Base-by-base conservation (phyloP, 305 asterid genomes). In the Fraxinus baroniana region DNA sequence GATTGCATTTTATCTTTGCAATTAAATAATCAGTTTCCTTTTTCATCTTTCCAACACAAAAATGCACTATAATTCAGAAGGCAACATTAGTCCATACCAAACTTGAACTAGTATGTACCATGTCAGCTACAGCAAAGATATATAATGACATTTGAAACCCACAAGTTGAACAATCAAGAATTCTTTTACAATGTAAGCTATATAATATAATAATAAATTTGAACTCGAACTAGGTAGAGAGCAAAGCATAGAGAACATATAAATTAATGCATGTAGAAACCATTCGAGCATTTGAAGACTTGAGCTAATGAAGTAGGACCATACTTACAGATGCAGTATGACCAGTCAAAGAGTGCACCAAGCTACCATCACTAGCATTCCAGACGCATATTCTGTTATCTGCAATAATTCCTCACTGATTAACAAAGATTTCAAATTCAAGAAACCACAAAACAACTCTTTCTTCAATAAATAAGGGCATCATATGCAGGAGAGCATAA, bases 321-420 rank as follows among this genome's bases (percentile, higher is more conserved):
- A 81, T 76, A 89, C 98, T 85, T 93, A 95, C 99, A 83, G 98
- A 94, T 79, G 93, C 93, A 57, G 91, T 86, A 85, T 96, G 99
- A 84, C 98, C 99, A 77, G 97, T 92, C 94, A 96, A 88, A 84
- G 98, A 94, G 90, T 96, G 98, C 86, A 96, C 95, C 94, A 96
- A 92, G 91, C 99, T 93, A 78, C 99, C 99, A 89, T 96, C 99
- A 89, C 86, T 92, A 87, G 99, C 99, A 94, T 96, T 96, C 99
- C 99, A 96, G 84, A 96, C 99, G 83, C 99, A 96, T 86, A 96
- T 94, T 85, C 98, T 91, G 92, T 92, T 90, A 89, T 96, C 99
- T 95, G 98, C 94, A 89, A 62, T 86, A 24, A 80, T 49, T 82
- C 79, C 39, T 66, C n/a, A 64, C 78, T 74, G 68, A 85, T 73